These are phyloP conservation scores for Afroboletus lepidellus DNA, from an alignment of 1,284 basidiomycete species.

Conservation along the genomic window DNA sequence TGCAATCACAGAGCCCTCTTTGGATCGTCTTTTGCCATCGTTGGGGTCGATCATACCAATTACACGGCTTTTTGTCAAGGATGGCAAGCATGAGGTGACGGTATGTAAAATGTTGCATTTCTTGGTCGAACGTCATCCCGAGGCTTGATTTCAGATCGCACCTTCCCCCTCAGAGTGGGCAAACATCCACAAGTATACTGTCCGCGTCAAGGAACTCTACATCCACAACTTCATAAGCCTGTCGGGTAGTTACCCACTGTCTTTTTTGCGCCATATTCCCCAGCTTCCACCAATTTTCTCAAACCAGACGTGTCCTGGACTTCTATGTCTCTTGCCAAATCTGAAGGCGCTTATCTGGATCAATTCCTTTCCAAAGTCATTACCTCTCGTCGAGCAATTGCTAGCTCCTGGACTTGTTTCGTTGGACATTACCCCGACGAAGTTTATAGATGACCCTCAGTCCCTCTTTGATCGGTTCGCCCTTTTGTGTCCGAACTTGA, in stretches of 20 bases:
- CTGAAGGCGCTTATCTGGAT: background rate
- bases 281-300: background rate
- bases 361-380: background rate
- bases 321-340: background rate
- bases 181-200: background rate
- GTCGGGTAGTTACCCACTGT: background rate
- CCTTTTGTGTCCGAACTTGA: background rate
- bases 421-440: background rate
- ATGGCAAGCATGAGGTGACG: background rate
- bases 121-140: background rate
- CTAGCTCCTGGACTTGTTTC: background rate
- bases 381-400: background rate
- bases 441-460: background rate
- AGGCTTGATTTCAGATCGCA: background rate
- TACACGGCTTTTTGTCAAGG: background rate
- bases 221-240: background rate
- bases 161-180: background rate
- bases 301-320: background rate
- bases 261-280: background rate
- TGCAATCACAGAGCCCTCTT: background rate
- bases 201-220: background rate
- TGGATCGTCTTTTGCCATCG: background rate
- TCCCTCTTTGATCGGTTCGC: background rate
- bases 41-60: slow-evolving; percentile 7
- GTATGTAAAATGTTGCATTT: background rate